Base-by-base conservation (phyloP, 805 yeast species). In the Millerago galiae region DNA sequence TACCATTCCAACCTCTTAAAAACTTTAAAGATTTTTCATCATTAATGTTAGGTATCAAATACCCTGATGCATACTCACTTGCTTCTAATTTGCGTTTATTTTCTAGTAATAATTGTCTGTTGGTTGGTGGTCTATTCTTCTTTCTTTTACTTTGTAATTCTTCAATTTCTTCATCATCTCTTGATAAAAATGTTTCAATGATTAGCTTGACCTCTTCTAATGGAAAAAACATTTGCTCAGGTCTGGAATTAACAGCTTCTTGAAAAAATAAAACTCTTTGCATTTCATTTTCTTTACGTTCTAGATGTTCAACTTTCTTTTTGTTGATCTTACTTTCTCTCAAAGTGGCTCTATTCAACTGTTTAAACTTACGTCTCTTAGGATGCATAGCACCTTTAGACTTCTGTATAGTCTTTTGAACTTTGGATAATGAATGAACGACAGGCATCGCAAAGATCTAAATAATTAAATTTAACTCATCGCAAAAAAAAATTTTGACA, bases 351-450 rank as follows among this genome's bases (percentile, higher is more conserved):
- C 93, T 71, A 43, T 81, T 81, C 40, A 91, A 66, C 59, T 83
- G 87, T 62, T 83, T 83, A 61, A 88, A 83, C 62, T 89, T 91
- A 41, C 96, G 75, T 9, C 97, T 96, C 56, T 81, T 83, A 17
- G 95, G 93, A 59, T 91, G 98, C 51, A 84, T 66, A 31, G 75
- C 68, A 35, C 74, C 77, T 33, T 74, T 76, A 46, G 76, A 67
- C 53, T 72, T 72, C 44, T 75, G 66, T 42, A 80, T 63, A 50
- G 72, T 70, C 63, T 81, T 81, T 50, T 75, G 70, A 29, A 86
- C 83, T 54, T 84, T 85, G 17, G 69, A 61, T 40, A 86, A 67
- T 47, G 77, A 77, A 55, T 83, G 85, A 14, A 78, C 82, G 47
- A 81, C 63, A 13, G 88, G 88, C 90, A 83, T 54, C 25, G 17